Percentiles rank a stretch among this genome's conserved stretches.
These are phyloP conservation scores for Puccinia triticina DNA, from an alignment of 1,284 basidiomycete species.

Conservation along the genomic window DNA sequence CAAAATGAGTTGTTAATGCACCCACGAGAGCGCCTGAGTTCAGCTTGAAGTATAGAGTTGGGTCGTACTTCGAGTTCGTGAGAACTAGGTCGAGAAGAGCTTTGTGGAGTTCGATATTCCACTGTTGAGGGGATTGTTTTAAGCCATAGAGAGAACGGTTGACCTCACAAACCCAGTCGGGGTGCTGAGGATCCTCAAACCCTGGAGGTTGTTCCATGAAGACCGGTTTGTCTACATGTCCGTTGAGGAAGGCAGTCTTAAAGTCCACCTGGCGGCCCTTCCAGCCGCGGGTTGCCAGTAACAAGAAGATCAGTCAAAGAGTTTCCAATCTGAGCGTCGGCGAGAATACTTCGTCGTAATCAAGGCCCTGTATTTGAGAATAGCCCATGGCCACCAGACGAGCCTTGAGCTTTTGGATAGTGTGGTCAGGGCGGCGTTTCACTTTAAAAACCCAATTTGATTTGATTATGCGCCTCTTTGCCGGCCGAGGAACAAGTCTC, in stretches of 20 bases:
- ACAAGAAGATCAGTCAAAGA: background rate
- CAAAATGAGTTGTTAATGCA: background rate
- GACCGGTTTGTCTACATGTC: too few species aligned
- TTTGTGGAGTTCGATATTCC: too few species aligned
- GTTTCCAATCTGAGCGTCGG: background rate
- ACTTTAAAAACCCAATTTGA: slow-evolving; percentile 37
- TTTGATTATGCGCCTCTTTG: background rate
- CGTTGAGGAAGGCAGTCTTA: too few species aligned
- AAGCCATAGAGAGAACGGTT: too few species aligned
- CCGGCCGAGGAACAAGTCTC: background rate
- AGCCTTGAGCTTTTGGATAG: background rate
- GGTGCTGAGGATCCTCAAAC: too few species aligned
- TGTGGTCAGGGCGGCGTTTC: background rate
- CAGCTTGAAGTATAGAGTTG: slow-evolving; percentile 9
- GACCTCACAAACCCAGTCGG: too few species aligned
- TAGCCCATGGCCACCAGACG: slow-evolving; percentile 26
- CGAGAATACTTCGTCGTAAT: slow-evolving; percentile 17
- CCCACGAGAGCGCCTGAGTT: background rate
- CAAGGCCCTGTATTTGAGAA: slow-evolving; percentile 4
- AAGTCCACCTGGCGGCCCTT: too few species aligned
- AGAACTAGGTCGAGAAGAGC: background rate
- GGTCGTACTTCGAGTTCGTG: background rate
- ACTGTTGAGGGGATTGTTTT: too few species aligned
- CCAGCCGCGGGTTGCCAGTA: too few species aligned
- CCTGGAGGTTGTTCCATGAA: too few species aligned